phyloP scores from a whole-genome alignment of 2,329 filamentous ascomycete species.

The Aplosporella prunicola region DNA sequence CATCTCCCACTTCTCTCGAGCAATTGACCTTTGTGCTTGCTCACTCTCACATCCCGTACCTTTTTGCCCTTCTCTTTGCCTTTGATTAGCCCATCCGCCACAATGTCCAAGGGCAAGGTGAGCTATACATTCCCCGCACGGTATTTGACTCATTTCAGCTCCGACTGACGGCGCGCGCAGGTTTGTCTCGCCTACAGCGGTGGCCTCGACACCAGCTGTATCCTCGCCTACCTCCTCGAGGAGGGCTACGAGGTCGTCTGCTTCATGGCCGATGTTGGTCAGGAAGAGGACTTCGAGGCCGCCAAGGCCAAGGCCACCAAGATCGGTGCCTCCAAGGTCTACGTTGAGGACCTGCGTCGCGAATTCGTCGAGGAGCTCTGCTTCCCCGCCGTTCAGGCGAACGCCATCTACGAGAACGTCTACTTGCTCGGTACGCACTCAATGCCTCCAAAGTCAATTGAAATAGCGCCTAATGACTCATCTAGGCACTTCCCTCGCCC shows the following conservation, averaged over 20 bases:
- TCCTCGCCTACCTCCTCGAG: slow-evolving; percentile 35
- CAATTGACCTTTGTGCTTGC: slow-evolving; percentile 7
- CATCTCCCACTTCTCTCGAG: slow-evolving; percentile 2
- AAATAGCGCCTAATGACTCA: too few species aligned
- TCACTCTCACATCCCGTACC: background rate
- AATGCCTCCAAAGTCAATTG: too few species aligned
- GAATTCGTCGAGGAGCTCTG: slow-evolving; percentile 75
- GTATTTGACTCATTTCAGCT: slow-evolving; percentile 8
- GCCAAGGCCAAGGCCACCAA: slow-evolving; percentile 63
- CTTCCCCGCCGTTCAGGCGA: slow-evolving; percentile 70
- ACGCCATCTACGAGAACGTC: slow-evolving; percentile 50
- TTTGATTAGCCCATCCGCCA: background rate
- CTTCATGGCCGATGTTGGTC: slow-evolving; percentile 49
- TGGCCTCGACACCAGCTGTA: slow-evolving; percentile 52
- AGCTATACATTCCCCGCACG: background rate
- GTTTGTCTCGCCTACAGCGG: slow-evolving; percentile 22
- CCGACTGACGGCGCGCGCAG: slow-evolving; percentile 4
- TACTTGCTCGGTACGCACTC: slow-evolving; percentile 52
- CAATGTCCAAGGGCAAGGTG: slow-evolving; percentile 12
- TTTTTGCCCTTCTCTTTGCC: background rate
- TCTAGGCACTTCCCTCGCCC: slow-evolving; percentile 55
- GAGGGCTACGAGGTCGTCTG: slow-evolving; percentile 52
- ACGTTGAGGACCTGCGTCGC: slow-evolving; percentile 54
- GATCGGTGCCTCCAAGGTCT: slow-evolving; percentile 58
- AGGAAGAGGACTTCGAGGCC: slow-evolving; percentile 60